These are phyloP conservation scores for Pythium rhizo-oryzae DNA, from an alignment of 352 stramenopile species.

Conservation along the genomic window DNA sequence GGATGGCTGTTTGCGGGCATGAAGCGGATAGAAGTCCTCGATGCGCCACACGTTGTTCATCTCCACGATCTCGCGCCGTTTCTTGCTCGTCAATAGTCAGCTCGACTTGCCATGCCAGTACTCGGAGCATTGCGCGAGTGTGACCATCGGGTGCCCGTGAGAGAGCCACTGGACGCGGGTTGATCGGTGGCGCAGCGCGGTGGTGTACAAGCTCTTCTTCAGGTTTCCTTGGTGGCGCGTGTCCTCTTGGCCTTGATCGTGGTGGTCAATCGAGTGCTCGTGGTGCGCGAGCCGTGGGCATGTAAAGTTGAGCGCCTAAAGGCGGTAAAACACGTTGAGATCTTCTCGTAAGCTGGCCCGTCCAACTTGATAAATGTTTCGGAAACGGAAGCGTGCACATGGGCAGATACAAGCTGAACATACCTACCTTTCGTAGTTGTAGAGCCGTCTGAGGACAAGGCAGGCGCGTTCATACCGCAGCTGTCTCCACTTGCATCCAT, in stretches of 20 bases:
- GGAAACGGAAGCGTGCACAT: slow-evolving; percentile 88
- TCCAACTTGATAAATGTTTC: slow-evolving; percentile 78
- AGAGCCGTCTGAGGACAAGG: slow-evolving; percentile 1
- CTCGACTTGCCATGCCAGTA: slow-evolving; percentile 91
- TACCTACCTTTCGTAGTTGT: slow-evolving; percentile 39
- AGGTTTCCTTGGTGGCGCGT: slow-evolving; percentile 81
- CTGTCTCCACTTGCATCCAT: slow-evolving; percentile 7
- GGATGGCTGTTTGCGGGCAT: no score
- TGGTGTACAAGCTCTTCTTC: slow-evolving; percentile 85
- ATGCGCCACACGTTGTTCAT: slow-evolving; percentile 91
- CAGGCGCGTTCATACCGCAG: not conserved
- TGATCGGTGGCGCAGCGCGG: slow-evolving; percentile 77
- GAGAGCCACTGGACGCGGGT: slow-evolving; percentile 78
- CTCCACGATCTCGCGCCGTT: slow-evolving; percentile 76
- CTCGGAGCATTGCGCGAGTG: slow-evolving; percentile 76
- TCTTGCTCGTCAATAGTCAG: slow-evolving; percentile 78
- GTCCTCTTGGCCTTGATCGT: slow-evolving; percentile 86
- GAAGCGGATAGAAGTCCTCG: slow-evolving; percentile 84
- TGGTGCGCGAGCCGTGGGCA: slow-evolving; percentile 76
- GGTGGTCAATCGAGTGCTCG: slow-evolving; percentile 85
- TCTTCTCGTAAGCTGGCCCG: slow-evolving; percentile 78
- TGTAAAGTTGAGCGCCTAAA: slow-evolving; percentile 82
- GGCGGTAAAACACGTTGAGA: slow-evolving; percentile 60
- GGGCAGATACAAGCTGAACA: slow-evolving; percentile 76
- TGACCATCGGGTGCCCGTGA: slow-evolving; percentile 72